A percentile compares a stretch with the other conserved stretches of the same genome.
phyloP scores from a whole-genome alignment of 495 filamentous ascomycete genomes.

The Aspergillus wentii region DNA sequence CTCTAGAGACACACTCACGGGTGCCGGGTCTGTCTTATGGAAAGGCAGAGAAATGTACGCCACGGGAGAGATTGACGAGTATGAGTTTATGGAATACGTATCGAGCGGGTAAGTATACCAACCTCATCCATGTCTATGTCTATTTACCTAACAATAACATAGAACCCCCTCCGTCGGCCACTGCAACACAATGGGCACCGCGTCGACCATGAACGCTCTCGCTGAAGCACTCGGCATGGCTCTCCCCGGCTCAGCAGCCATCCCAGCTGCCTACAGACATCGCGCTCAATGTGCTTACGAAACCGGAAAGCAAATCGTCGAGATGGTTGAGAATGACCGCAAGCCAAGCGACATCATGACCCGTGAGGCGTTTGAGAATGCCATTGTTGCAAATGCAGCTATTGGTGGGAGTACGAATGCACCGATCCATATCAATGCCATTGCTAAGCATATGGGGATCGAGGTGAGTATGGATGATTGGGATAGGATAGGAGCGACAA shows the following conservation, averaged over 20 bases:
- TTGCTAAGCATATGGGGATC: slow-evolving; percentile 44
- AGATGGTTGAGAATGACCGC: slow-evolving; percentile 42
- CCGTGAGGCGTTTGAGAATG: slow-evolving; percentile 46
- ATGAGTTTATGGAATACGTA: slow-evolving; percentile 40
- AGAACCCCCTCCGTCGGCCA: slow-evolving; percentile 41
- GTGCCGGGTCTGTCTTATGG: too few species aligned
- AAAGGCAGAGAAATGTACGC: too few species aligned
- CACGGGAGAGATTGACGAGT: slow-evolving; percentile 39
- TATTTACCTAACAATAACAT: neutral
- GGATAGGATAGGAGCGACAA: slow-evolving; percentile 37
- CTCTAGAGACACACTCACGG: too few species aligned
- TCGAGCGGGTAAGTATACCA: slow-evolving; percentile 27
- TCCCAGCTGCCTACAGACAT: too few species aligned
- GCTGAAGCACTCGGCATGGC: slow-evolving; percentile 48
- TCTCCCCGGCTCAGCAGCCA: too few species aligned
- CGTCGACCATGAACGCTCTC: slow-evolving; percentile 48
- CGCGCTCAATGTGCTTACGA: slow-evolving; percentile 42
- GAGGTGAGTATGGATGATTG: slow-evolving; percentile 43
- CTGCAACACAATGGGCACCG: slow-evolving; percentile 50
- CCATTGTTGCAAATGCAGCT: slow-evolving; percentile 43
- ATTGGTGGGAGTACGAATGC: slow-evolving; percentile 49
- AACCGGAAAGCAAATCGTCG: slow-evolving; percentile 41
- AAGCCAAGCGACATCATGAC: slow-evolving; percentile 49
- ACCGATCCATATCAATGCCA: slow-evolving; percentile 44
- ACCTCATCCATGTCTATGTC: too few species aligned